These are phyloP conservation scores for Rhizopogon vesiculosus DNA, from an alignment of 768 basidiomycete genomes.

Conservation along the genomic window DNA sequence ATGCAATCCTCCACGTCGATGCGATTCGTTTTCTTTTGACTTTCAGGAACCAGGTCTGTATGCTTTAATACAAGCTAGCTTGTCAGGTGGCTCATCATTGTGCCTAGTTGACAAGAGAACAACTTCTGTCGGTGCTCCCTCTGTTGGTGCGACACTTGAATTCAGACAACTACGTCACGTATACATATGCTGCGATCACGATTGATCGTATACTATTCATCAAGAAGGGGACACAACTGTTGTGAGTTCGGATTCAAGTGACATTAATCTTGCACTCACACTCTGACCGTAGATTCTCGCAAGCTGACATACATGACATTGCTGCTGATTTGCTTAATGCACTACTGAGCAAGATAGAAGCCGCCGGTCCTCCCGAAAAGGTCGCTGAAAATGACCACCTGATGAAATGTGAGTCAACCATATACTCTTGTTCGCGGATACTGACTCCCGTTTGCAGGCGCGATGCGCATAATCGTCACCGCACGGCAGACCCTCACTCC, in stretches of 20 bases:
- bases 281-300: constrained; percentile 62
- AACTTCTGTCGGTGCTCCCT: constrained; percentile 88
- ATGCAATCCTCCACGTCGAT: constrained; percentile 92
- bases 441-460: constrained; percentile 46
- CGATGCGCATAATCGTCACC: constrained; percentile 90
- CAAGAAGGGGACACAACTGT: constrained; percentile 65
- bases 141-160: constrained; percentile 77
- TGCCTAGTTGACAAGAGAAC: constrained; percentile 81
- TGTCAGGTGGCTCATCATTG: neutral
- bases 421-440: neutral
- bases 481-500: constrained; percentile 75
- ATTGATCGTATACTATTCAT: constrained; percentile 94
- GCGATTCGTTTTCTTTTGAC: constrained; percentile 93
- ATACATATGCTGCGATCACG: constrained; percentile 96
- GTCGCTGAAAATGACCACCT: constrained; percentile 96
- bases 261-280: neutral
- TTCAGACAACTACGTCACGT: constrained; percentile 86
- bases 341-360: constrained; percentile 76
- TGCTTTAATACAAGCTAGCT: neutral
- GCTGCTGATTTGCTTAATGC: constrained; percentile 70
- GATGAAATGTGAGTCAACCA: constrained; percentile 78
- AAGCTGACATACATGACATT: constrained; percentile 81
- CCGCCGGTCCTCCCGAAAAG: constrained; percentile 79
- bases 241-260: constrained; percentile 46
- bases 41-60: constrained; percentile 87